Conservation (phyloP, 2,329 filamentous ascomycete genomes). For the Thelonectria rubi region DNA sequence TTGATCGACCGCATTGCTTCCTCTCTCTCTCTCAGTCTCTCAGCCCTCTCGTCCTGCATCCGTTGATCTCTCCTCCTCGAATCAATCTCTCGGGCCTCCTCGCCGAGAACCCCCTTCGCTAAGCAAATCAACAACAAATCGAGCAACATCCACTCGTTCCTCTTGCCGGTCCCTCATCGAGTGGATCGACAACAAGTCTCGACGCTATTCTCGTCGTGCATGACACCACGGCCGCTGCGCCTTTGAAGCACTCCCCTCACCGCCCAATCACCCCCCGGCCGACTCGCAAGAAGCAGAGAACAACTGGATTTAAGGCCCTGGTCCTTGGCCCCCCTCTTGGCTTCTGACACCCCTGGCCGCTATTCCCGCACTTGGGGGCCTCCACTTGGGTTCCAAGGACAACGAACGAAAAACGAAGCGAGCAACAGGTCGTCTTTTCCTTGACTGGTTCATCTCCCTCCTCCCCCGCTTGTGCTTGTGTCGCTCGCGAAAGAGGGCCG, state of each 20-base stretch:
- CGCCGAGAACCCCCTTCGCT: neutral
- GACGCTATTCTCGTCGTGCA: constrained; percentile 39
- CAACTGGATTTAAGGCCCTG: neutral
- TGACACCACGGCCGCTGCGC: constrained; percentile 36
- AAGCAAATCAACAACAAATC: constrained; percentile 4
- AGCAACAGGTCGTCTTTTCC: neutral
- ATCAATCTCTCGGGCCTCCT: neutral
- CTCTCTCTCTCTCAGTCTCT: neutral
- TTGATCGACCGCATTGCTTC: too few species aligned
- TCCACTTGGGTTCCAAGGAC: constrained; percentile 17
- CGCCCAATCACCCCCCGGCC: constrained; percentile 38
- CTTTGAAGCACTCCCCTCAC: constrained; percentile 35
- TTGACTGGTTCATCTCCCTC: constrained; percentile 5
- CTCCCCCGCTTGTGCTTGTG: neutral
- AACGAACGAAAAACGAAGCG: constrained; percentile 2
- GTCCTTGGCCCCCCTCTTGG: constrained; percentile 7
- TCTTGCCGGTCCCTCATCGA: neutral
- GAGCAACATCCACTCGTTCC: too few species aligned
- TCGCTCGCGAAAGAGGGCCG: constrained; percentile 3
- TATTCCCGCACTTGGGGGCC: constrained; percentile 22
- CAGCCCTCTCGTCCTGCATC: neutral
- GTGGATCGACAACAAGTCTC: constrained; percentile 20
- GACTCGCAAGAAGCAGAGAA: constrained; percentile 10
- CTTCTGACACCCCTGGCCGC: constrained; percentile 9
- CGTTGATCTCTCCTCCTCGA: neutral